Conservation (phyloP, 352 stramenopile species). For the Phytophthora constricta region DNA sequence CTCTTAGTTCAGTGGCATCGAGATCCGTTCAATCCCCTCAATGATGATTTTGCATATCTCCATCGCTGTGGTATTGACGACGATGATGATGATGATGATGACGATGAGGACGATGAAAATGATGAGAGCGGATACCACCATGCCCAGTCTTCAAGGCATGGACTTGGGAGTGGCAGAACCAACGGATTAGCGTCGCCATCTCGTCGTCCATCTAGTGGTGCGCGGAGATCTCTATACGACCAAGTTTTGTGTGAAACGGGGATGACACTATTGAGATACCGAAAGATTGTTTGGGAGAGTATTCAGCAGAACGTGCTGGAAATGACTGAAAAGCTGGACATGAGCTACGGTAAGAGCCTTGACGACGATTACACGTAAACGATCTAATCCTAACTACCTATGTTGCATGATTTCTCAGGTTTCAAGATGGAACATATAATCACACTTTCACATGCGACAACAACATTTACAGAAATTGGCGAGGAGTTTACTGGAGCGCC, state of each 20-base stretch:
- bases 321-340: slow-evolving; percentile 72
- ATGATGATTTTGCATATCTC: slow-evolving; percentile 74
- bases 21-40: slow-evolving; percentile 81
- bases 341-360: slow-evolving; percentile 65
- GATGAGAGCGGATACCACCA: slow-evolving; percentile 42
- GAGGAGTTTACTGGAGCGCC: slow-evolving; percentile 84
- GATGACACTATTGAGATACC: slow-evolving; percentile 79
- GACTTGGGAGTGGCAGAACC: slow-evolving; percentile 4
- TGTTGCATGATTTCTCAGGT: slow-evolving; percentile 33
- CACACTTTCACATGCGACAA: slow-evolving; percentile 74
- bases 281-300: slow-evolving; percentile 88
- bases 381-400: too few species aligned
- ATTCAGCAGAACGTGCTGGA: slow-evolving; percentile 85
- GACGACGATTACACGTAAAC: too few species aligned
- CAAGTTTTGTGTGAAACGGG: slow-evolving; percentile 79
- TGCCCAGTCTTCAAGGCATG: slow-evolving; percentile 24
- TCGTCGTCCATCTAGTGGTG: slow-evolving; percentile 27
- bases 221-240: slow-evolving; percentile 57
- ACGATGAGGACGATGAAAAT: slow-evolving; percentile 60
- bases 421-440: slow-evolving; percentile 92
- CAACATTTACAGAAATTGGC: slow-evolving; percentile 81
- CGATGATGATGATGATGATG: slow-evolving; percentile 78
- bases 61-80: slow-evolving; percentile 86
- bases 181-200: slow-evolving; percentile 35
- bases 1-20: slow-evolving; percentile 90